Evolutionary conservation across 371 early-diverging fungal genomes (phyloP), one percentile per base, ranked within the genome.

Genomic region (Dinochytrium kinnereticum): DNA sequence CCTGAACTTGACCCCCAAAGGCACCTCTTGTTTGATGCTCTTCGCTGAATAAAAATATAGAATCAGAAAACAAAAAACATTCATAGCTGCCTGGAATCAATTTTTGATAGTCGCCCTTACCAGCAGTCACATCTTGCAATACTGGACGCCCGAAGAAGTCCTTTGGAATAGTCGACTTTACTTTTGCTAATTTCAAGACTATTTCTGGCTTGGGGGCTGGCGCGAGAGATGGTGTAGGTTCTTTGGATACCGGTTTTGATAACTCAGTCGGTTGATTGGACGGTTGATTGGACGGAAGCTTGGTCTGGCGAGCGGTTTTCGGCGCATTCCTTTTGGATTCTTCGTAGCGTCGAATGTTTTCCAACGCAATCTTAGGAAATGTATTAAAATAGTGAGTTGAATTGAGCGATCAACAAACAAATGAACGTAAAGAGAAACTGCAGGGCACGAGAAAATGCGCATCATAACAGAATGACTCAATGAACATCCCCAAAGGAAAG

Each of bases 61-160:
- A 7, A 15, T 61, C 19, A 61, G 34, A 13, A 5, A 33, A 61
- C 5, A 61, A 7, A 28, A 13, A 34, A 34, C 61, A 34, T n/a
- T n/a, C n/a, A n/a, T n/a, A n/a, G n/a, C n/a, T n/a, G n/a, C n/a
- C n/a, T n/a, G n/a, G n/a, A n/a, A n/a, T n/a, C n/a, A n/a, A n/a
- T n/a, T n/a, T 24, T 34, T 15, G 36, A 34, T 17, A 30, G 36
- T 17, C 13, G 34, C 5, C 5, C 7, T 33, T 5, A 7, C 80
- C 36, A 53, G 5, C 26, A 13, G 26, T 34, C 34, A 61, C 61
- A 7, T 5, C 57, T n/a, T 30, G 2, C 74, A 10, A 51, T 13
- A 71, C 21, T 7, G 89, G 84, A n/a, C 90, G 82, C 31, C 90
- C 91, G 80, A 93, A 92, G 80, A 92, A 91, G 73, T 92, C 91